Base-by-base conservation (phyloP, 257 asterid species). In the Fraxinus americana region DNA sequence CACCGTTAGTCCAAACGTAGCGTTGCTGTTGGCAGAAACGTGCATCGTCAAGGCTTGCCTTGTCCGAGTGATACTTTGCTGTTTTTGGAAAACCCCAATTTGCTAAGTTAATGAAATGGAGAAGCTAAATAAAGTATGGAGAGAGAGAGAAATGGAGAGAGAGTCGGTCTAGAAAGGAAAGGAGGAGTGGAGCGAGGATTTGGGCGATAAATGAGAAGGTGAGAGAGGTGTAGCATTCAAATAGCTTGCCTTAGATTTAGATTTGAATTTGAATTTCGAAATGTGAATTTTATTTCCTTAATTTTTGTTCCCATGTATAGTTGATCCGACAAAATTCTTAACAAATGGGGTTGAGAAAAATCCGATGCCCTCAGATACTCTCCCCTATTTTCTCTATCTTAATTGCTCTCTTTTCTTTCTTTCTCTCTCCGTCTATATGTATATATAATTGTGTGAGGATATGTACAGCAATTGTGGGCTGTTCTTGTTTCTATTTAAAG, bases 221-320 rank as follows among this genome's bases (percentile, higher is more conserved):
- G 74, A 67, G 84, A 83, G 81, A 10, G 81, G 79, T 67, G 78
- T 77, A 78, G 85, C 89, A 72, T 87, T 84, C 80, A 74, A 78
- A 81, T 81, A 83, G 92, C 76, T 83, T 90, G 78, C 84, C 77
- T 79, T 92, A 91, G 96, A 91, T 91, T 89, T 89, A 84, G 84
- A 86, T 74, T 82, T 73, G 36, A 50, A 27, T 74, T 83, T 79
- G 71, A 82, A 74, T 75, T 85, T 85, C 61, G 36, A 67, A 63
- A 63, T 63, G 19, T 27, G 69, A 23, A 63, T 63, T 63, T 63
- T 63, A 63, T 63, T 63, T 27, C 69, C 70, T 54, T 63, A 59
- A 70, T 67, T 69, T 70, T 77, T 61, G 54, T 68, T 70, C 45
- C 75, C 77, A 84, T 82, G 59, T 77, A 9, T 80, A 29, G 82